Base-by-base conservation (phyloP, 805 yeast genomes). In the Groenewaldozyma tartarivorans region DNA sequence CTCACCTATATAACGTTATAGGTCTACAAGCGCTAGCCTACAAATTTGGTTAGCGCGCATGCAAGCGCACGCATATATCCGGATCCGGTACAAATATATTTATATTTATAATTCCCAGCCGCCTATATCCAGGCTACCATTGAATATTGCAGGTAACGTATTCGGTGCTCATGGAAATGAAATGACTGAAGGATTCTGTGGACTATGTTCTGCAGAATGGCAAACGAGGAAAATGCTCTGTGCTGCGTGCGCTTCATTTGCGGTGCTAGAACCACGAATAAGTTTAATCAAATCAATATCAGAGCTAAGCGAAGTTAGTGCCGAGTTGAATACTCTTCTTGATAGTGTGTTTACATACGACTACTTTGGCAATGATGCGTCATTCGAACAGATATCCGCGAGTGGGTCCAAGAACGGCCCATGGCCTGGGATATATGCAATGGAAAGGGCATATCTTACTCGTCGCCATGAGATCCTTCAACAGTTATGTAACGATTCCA, bases 171-270 rank as follows among this genome's bases (percentile, higher is more conserved):
- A n/a, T n/a, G n/a, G n/a, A n/a, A n/a, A n/a, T n/a, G n/a, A n/a
- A n/a, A n/a, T n/a, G n/a, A n/a, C n/a, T n/a, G n/a, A n/a, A n/a
- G n/a, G n/a, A n/a, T n/a, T n/a, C 29, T 24, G 29, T 24, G 13
- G 29, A 7, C 7, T 24, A 24, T 24, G 29, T 13, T 24, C 13
- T 7, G 35, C 3, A 20, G 35, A n/a, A 33, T 17, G 20, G 17
- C 3, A 20, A 16, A 16, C 35, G n/a, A 39, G 40, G 24, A 44
- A 41, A 40, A 42, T 51, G 30, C 40, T 33, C 19, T 51, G 54
- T 32, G 39, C 45, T 13, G 33, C 45, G 11, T 51, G 54, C 35
- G 51, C 54, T 1, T 38, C 48, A 4, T 35, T 31, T 16, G 32
- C 41, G 27, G 22, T 39, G 6, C 40, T 51, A 34, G 48, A 45